Evolutionary conservation across 306 rosid species (phyloP).

Genomic region (Leucaena leucocephala): DNA sequence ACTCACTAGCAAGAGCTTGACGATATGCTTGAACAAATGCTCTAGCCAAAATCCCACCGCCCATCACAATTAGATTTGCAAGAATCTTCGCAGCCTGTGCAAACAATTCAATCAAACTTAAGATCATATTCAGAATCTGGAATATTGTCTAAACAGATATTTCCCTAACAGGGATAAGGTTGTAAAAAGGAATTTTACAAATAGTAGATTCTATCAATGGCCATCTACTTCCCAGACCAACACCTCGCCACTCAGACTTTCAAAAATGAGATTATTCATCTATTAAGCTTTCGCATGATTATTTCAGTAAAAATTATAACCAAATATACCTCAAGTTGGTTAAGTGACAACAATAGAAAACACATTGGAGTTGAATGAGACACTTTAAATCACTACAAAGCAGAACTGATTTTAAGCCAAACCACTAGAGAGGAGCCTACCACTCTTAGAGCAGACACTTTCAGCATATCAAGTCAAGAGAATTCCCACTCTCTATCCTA

Average conservation of each 20-base stretch:
- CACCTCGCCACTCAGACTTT: conserved; percentile 5
- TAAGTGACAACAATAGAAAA: not conserved
- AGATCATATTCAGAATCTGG: not conserved
- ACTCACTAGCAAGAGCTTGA: conserved; percentile 81
- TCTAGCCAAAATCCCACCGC: conserved; percentile 76
- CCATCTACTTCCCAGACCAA: conserved; percentile 1
- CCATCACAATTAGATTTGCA: conserved; percentile 78
- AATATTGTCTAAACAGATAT: not conserved
- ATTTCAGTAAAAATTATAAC: not conserved
- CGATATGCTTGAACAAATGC: conserved; percentile 87
- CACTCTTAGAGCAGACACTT: not conserved
- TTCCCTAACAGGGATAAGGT: not conserved
- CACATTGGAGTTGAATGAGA: not conserved
- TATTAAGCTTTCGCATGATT: not conserved
- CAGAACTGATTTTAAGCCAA: not conserved
- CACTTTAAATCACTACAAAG: not conserved
- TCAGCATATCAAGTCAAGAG: not conserved
- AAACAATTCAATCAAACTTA: conserved; percentile 11
- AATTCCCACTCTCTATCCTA: not conserved
- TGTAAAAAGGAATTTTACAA: not conserved
- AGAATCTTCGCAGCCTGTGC: conserved; percentile 86
- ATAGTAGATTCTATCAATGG: not conserved
- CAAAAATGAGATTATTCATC: not conserved
- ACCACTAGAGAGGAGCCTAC: not conserved
- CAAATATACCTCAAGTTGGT: not conserved